These are phyloP conservation scores for Cercospora sp. DNA, from an alignment of 2,329 filamentous ascomycete genomes.

Conservation along the genomic window DNA sequence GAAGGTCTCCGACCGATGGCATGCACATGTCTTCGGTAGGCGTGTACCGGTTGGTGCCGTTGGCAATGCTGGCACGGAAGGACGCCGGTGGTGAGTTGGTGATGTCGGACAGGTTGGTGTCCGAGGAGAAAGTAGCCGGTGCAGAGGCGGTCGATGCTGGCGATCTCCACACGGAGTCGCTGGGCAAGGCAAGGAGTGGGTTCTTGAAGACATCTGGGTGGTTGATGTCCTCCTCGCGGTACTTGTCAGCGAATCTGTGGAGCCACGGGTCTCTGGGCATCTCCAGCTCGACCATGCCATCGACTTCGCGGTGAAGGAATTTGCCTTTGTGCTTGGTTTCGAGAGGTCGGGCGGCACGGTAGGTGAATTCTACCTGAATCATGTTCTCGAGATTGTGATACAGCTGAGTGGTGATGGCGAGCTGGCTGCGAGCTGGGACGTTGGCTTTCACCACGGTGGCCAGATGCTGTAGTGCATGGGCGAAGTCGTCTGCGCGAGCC, in stretches of 20 bases:
- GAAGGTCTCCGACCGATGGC: background rate
- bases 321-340: background rate
- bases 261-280: background rate
- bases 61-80: background rate
- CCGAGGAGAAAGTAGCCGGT: background rate
- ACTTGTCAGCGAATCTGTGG: background rate
- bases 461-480: background rate
- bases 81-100: background rate
- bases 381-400: background rate
- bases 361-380: background rate
- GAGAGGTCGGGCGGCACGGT: background rate
- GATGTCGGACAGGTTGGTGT: background rate
- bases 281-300: constrained; percentile 2
- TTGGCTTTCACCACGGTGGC: background rate
- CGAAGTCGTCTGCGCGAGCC: background rate
- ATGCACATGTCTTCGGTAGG: background rate
- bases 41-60: background rate
- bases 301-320: constrained; percentile 1
- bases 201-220: background rate
- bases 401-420: background rate
- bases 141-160: background rate
- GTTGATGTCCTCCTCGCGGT: background rate
- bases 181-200: background rate
- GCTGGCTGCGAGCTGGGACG: background rate
- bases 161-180: background rate